phyloP scores from a whole-genome alignment of 805 yeast genomes.

The Kodamaea hsintzibuensis region DNA sequence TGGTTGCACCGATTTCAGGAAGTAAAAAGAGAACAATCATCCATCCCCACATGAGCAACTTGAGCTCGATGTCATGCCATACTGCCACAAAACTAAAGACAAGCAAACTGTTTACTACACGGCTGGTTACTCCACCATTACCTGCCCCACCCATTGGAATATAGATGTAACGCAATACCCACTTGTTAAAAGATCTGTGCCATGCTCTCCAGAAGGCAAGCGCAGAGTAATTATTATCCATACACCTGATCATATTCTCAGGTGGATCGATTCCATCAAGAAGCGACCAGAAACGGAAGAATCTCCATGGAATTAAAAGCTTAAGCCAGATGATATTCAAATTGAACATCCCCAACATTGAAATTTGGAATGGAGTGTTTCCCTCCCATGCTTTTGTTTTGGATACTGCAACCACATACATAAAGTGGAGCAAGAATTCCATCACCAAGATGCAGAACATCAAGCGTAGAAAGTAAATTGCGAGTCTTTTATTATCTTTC shows the following conservation, averaged over 20 bases:
- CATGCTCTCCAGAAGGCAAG: conserved; percentile 98
- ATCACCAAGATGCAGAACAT: conserved; percentile 74
- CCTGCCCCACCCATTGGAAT: conserved; percentile 88
- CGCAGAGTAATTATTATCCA: conserved; percentile 91
- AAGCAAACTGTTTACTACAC: conserved; percentile 74
- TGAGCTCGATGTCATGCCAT: conserved; percentile 96
- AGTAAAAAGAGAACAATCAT: conserved; percentile 78
- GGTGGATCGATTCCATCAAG: conserved; percentile 95
- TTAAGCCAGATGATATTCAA: conserved; percentile 92
- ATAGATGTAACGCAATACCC: conserved; percentile 87
- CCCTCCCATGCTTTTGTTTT: conserved; percentile 88
- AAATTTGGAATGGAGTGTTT: conserved; percentile 86
- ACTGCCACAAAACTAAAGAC: conserved; percentile 95
- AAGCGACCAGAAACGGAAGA: conserved; percentile 90
- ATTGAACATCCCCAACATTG: conserved; percentile 92
- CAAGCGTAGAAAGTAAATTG: conserved; percentile 67
- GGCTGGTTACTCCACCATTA: conserved; percentile 33
- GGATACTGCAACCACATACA: conserved; percentile 92
- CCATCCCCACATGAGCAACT: conserved; percentile 95
- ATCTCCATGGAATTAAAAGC: conserved; percentile 91
- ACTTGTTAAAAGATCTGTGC: conserved; percentile 92
- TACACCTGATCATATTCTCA: conserved; percentile 95
- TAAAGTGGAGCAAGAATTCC: conserved; percentile 86
- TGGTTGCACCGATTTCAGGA: conserved; percentile 77
- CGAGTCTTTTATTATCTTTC: conserved; percentile 46